phyloP scores from a whole-genome alignment of 208 protist genomes.

The Leptomonas pyrrhocoris region DNA sequence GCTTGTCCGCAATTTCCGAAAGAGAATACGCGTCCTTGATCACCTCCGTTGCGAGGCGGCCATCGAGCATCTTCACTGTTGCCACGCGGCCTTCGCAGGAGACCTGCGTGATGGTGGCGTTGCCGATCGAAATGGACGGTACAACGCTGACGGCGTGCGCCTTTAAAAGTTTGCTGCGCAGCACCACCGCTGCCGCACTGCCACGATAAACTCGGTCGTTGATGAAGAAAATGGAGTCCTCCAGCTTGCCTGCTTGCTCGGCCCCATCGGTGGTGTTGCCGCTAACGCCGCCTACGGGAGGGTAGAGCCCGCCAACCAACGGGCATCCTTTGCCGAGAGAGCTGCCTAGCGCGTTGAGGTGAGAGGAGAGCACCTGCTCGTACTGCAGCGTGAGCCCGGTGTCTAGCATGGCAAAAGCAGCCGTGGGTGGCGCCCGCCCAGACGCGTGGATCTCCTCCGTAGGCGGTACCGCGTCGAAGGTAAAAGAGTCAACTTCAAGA shows the following conservation, averaged over 20 bases:
- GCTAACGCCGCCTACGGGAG: slow-evolving; percentile 40
- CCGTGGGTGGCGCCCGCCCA: slow-evolving; percentile 42
- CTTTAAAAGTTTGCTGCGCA: slow-evolving; percentile 71
- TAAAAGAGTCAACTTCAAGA: slow-evolving; percentile 77
- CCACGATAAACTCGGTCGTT: slow-evolving; percentile 84
- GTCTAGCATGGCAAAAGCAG: slow-evolving; percentile 75
- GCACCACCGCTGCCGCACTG: slow-evolving; percentile 70
- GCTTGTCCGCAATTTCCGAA: slow-evolving; percentile 61
- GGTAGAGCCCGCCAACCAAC: slow-evolving; percentile 77
- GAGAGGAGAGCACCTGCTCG: slow-evolving; percentile 63
- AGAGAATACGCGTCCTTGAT: slow-evolving; percentile 65
- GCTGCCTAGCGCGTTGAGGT: slow-evolving; percentile 48
- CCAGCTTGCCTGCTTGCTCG: slow-evolving; percentile 31
- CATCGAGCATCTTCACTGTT: slow-evolving; percentile 50
- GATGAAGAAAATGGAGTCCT: slow-evolving; percentile 83
- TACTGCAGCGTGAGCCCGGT: slow-evolving; percentile 74
- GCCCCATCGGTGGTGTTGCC: slow-evolving; percentile 12
- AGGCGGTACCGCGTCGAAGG: slow-evolving; percentile 79
- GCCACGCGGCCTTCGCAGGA: slow-evolving; percentile 44
- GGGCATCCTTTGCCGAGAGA: slow-evolving; percentile 47
- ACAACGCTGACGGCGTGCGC: slow-evolving; percentile 67
- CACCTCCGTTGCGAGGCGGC: slow-evolving; percentile 56
- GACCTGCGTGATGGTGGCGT: slow-evolving; percentile 42
- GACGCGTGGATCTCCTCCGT: slow-evolving; percentile 56
- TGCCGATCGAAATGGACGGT: slow-evolving; percentile 73